These are phyloP conservation scores for Pythium scleroteichum DNA, from an alignment of 352 stramenopile species.

Conservation along the genomic window DNA sequence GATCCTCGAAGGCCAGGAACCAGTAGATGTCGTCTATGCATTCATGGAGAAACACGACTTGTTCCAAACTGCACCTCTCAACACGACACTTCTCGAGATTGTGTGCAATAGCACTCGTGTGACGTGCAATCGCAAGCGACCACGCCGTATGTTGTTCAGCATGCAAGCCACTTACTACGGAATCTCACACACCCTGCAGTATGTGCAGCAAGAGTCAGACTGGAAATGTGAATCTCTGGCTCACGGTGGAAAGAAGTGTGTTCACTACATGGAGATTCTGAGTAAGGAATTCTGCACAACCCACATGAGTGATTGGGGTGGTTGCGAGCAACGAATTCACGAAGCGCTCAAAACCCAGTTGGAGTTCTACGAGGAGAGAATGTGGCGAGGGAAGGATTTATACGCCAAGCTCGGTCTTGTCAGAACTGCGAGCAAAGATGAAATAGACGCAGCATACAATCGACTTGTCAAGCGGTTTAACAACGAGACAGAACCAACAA, in stretches of 20 bases:
- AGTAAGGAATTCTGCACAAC: constrained; percentile 62
- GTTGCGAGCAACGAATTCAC: constrained; percentile 53
- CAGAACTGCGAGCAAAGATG: constrained; percentile 59
- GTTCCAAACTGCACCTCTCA: constrained; percentile 79
- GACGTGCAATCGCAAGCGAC: constrained; percentile 47
- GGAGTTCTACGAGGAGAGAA: constrained; percentile 67
- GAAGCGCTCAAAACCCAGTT: constrained; percentile 64
- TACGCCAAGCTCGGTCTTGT: constrained; percentile 84
- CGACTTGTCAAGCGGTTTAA: constrained; percentile 82
- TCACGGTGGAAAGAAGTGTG: constrained; percentile 56
- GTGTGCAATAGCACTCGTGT: constrained; percentile 79
- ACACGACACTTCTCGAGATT: constrained; percentile 64
- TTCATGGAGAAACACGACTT: constrained; percentile 88
- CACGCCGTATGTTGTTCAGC: constrained; percentile 73
- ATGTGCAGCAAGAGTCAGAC: constrained; percentile 77
- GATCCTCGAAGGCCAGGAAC: constrained; percentile 78
- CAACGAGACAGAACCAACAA: constrained; percentile 81
- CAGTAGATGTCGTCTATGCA: constrained; percentile 78
- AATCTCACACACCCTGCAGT: constrained; percentile 67
- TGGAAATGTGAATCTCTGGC: constrained; percentile 61
- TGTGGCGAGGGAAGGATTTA: constrained; percentile 78
- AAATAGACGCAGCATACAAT: constrained; percentile 85
- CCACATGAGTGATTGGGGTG: constrained; percentile 74
- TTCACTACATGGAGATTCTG: constrained; percentile 76
- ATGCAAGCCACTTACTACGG: constrained; percentile 78